Evolutionary conservation across 306 rosid species (phyloP).

Genomic region (Dryas alaskensis): DNA sequence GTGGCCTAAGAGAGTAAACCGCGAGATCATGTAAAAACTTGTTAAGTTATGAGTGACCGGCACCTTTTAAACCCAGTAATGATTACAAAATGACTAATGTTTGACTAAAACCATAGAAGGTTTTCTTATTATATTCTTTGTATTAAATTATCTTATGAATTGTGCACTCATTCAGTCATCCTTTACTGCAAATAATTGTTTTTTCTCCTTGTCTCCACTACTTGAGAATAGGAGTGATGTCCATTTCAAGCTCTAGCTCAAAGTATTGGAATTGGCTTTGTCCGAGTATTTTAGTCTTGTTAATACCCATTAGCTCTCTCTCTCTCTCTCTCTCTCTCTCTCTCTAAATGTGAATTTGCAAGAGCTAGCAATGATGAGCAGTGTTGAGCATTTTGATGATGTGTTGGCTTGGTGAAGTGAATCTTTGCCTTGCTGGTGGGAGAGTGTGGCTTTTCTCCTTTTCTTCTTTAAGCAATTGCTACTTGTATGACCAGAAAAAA

Average conservation of each 20-base stretch:
- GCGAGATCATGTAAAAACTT: too few relatives aligned
- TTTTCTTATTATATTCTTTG: neutral
- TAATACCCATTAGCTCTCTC: neutral
- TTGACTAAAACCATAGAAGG: constrained; percentile 17
- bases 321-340: neutral
- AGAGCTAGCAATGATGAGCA: constrained; percentile 11
- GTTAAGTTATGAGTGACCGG: too few relatives aligned
- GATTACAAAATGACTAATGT: neutral
- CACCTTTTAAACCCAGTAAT: neutral
- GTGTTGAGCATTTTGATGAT: neutral
- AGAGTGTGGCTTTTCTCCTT: constrained; percentile 17
- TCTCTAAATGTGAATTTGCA: neutral
- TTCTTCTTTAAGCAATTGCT: neutral
- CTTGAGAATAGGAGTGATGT: constrained; percentile 31
- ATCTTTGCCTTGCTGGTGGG: constrained; percentile 21
- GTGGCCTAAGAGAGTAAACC: too few relatives aligned
- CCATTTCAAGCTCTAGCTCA: constrained; percentile 14
- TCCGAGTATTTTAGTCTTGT: constrained; percentile 9
- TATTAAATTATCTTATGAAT: constrained; percentile 6
- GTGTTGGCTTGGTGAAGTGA: constrained; percentile 19
- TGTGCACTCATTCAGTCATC: constrained; percentile 22
- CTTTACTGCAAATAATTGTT: constrained; percentile 18
- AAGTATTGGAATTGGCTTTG: constrained; percentile 23
- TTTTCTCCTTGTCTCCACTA: constrained; percentile 33
- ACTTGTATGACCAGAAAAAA: constrained; percentile 9